Evolutionary conservation across 2,329 filamentous ascomycete genomes (phyloP), one percentile per base, ranked within the genome.

Genomic region (Pseudopithomyces maydicus): DNA sequence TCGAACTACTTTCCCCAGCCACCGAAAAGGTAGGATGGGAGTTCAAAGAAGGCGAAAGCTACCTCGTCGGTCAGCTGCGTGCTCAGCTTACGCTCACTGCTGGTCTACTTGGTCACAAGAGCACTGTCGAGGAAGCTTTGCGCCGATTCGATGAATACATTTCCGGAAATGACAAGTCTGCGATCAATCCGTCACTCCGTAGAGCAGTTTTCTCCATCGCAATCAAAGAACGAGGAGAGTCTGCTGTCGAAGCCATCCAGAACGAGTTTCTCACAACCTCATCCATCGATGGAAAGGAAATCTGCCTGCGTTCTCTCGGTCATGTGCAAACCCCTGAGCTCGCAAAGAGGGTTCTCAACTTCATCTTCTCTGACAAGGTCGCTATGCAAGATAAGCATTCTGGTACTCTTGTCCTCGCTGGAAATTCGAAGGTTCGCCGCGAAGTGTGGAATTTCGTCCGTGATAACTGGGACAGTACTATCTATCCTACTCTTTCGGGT

Each of bases 241-340:
- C 87, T 15, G 91, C 92, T 52, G 89, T 86, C 64, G 84, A 90
- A 26, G 84, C 88, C 7, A 84, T 99, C 53, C 92, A 94, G 80
- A 86, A 91, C 53, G 93, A 97, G 74, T 98, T 91, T 83, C 83
- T 87, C 61, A 88, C 82, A 49, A 95, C 92, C 12, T 89, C 89
- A 51, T 91, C 92, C 7, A 88, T 97, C 36, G 95, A 98, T 69
- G 93, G 92, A 67, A 96, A 93, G 77, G 92, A 97, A 65, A 90
- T 96, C 62, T 90, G 87, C 64, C 84, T 98, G 2, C 81, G 85
- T 36, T 86, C 90, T 3, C 84, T 99, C 43, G 92, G 92, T 33
- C 86, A 88, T 38, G 87, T 90, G 19, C 88, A 89, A 66, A 86
- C 91, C 54, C 73, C 81, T 0, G 84, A 87, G 10, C 80, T 97